A percentile compares a stretch with the other conserved stretches of the same genome.
Conservation (phyloP, 1,139 yeast species). For the Saccharomyces hybrid region DNA sequence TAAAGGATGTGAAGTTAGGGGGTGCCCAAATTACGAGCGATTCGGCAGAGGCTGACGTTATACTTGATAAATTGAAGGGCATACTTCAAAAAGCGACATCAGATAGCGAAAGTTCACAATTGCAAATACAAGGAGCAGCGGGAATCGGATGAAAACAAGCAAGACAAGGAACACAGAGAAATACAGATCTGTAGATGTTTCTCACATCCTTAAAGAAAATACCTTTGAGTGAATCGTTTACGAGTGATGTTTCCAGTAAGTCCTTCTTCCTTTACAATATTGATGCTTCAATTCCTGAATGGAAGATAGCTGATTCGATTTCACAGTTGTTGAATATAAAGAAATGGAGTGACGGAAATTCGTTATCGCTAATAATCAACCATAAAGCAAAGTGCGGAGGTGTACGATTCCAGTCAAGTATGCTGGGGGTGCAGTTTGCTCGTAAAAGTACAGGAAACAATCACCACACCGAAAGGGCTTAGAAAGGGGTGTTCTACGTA, state of each 20-base stretch:
- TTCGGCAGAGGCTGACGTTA: conserved; percentile 31
- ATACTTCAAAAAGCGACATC: conserved; percentile 6
- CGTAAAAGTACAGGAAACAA: neutral
- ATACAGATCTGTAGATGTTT: conserved; percentile 13
- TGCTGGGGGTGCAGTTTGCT: conserved; percentile 15
- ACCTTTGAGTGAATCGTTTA: conserved; percentile 19
- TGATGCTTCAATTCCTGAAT: conserved; percentile 25
- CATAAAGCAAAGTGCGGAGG: conserved; percentile 28
- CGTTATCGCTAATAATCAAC: conserved; percentile 20
- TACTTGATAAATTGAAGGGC: conserved; percentile 27
- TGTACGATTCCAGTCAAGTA: too few relatives aligned
- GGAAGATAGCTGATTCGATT: conserved; percentile 23
- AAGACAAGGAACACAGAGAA: conserved; percentile 1
- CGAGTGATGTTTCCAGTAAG: conserved; percentile 3
- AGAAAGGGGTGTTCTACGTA: conserved; percentile 16
- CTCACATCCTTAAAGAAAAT: conserved; percentile 14
- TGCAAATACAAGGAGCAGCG: neutral
- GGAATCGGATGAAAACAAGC: neutral
- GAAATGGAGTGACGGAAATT: conserved; percentile 21
- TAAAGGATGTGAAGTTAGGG: conserved; percentile 38
- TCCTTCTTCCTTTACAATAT: conserved; percentile 25
- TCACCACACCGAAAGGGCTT: conserved; percentile 6
- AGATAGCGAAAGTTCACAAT: neutral
- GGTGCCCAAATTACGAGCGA: conserved; percentile 35
- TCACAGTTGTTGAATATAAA: conserved; percentile 12